Percentiles rank a stretch among this genome's conserved stretches.
Conservation (phyloP, 306 rosid species). For the Abrus pulchellus region DNA sequence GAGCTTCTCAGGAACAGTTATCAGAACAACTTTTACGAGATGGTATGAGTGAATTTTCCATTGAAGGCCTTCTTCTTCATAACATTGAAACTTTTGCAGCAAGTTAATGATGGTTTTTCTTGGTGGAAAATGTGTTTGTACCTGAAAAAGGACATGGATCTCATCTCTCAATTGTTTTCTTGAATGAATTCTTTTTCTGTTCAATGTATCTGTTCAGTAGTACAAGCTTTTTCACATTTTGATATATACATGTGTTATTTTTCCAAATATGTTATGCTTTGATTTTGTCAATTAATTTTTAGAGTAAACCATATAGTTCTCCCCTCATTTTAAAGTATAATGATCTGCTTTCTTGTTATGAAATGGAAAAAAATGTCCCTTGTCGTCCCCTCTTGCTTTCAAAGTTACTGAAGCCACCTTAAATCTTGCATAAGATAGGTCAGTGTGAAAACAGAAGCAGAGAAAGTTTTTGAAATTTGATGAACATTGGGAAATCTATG, state of each 20-base stretch:
- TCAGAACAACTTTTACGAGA: conserved; percentile 88
- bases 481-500: neutral
- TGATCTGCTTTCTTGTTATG: neutral
- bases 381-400: neutral
- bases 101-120: conserved; percentile 19
- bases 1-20: conserved; percentile 71
- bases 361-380: neutral
- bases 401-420: neutral
- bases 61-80: conserved; percentile 39
- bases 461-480: neutral
- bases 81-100: neutral
- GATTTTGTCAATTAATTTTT: conserved; percentile 6
- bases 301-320: neutral
- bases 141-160: neutral
- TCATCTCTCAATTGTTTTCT: neutral
- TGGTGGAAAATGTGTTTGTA: neutral
- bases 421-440: neutral
- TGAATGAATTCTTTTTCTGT: neutral
- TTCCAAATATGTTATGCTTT: conserved; percentile 3
- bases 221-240: conserved; percentile 8
- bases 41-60: conserved; percentile 64
- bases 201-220: conserved; percentile 4
- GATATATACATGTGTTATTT: neutral
- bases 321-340: neutral
- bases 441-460: neutral